phyloP scores from a whole-genome alignment of 2,329 filamentous ascomycete species.

The Graphium sp. region DNA sequence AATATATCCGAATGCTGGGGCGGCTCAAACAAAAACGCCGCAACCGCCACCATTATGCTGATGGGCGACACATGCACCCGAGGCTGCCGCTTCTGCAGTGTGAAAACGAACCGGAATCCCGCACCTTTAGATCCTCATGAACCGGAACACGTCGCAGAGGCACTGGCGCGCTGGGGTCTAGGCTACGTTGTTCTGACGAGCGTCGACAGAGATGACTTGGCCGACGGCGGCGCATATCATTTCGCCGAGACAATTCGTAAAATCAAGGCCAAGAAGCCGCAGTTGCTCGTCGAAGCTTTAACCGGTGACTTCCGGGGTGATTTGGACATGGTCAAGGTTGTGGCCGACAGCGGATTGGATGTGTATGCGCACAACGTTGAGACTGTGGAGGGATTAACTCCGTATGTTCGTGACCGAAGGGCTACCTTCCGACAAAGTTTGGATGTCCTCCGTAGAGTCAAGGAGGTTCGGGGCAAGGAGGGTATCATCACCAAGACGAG shows the following conservation, averaged over 20 bases:
- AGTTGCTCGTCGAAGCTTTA: slow-evolving; percentile 65
- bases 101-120: slow-evolving; percentile 69
- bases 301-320: slow-evolving; percentile 82
- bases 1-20: slow-evolving; percentile 99
- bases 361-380: slow-evolving; percentile 97
- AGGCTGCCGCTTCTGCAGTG: slow-evolving; percentile 91
- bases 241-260: slow-evolving; percentile 88
- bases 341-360: slow-evolving; percentile 78
- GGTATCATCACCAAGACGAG: slow-evolving; percentile 95
- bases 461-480: slow-evolving; percentile 49
- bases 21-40: slow-evolving; percentile 69
- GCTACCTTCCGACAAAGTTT: slow-evolving; percentile 82
- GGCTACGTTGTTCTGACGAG: slow-evolving; percentile 91
- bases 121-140: slow-evolving; percentile 84
- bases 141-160: slow-evolving; percentile 92
- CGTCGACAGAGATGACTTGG: slow-evolving; percentile 85
- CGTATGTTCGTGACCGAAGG: slow-evolving; percentile 74
- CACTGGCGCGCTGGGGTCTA: slow-evolving; percentile 78
- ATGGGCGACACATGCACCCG: slow-evolving; percentile 98
- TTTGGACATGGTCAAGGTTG: slow-evolving; percentile 68
- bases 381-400: slow-evolving; percentile 81
- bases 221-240: slow-evolving; percentile 75
- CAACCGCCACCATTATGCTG: slow-evolving; percentile 96
- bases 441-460: slow-evolving; percentile 63
- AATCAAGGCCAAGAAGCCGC: slow-evolving; percentile 73